Conservation (phyloP, 768 basidiomycete species). For the Hysterangium stoloniferum region DNA sequence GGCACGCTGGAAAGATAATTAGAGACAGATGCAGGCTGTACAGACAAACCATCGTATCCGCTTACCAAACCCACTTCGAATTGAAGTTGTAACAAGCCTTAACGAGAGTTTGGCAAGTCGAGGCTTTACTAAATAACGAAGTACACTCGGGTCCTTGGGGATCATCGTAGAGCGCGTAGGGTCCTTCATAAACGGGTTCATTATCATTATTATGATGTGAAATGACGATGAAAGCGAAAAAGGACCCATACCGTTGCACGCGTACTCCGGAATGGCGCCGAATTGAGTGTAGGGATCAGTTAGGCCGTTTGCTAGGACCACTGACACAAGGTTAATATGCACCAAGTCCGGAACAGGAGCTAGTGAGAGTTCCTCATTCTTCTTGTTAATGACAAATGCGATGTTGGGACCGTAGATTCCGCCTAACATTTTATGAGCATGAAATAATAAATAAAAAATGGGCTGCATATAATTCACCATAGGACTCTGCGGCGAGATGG, state of each 20-base stretch:
- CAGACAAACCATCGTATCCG: not conserved
- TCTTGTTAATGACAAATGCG: slow-evolving; percentile 70
- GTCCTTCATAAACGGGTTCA: slow-evolving; percentile 26
- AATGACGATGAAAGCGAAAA: slow-evolving; percentile 12
- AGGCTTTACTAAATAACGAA: slow-evolving; percentile 53
- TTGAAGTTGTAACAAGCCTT: slow-evolving; percentile 59
- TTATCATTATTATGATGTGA: slow-evolving; percentile 19
- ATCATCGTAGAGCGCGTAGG: slow-evolving; percentile 72
- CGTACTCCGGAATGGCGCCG: slow-evolving; percentile 70
- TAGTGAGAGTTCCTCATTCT: slow-evolving; percentile 54
- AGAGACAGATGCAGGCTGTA: not conserved
- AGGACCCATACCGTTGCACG: slow-evolving; percentile 46
- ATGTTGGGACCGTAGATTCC: slow-evolving; percentile 83
- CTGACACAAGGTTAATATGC: slow-evolving; percentile 71
- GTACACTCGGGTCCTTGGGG: slow-evolving; percentile 58
- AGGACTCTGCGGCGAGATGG: slow-evolving; percentile 78
- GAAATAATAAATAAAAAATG: not conserved
- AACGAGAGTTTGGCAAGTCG: slow-evolving; percentile 68
- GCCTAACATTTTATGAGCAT: too few relatives aligned
- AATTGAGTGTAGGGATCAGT: slow-evolving; percentile 82
- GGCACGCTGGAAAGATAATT: slow-evolving; percentile 37
- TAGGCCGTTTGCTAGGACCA: slow-evolving; percentile 84
- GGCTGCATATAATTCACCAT: slow-evolving; percentile 28
- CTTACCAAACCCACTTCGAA: slow-evolving; percentile 45
- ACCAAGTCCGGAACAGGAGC: slow-evolving; percentile 41